A percentile compares a stretch with the other conserved stretches of the same genome.
Conservation (phyloP, 306 rosid genomes). For the Arachis hypogaea region DNA sequence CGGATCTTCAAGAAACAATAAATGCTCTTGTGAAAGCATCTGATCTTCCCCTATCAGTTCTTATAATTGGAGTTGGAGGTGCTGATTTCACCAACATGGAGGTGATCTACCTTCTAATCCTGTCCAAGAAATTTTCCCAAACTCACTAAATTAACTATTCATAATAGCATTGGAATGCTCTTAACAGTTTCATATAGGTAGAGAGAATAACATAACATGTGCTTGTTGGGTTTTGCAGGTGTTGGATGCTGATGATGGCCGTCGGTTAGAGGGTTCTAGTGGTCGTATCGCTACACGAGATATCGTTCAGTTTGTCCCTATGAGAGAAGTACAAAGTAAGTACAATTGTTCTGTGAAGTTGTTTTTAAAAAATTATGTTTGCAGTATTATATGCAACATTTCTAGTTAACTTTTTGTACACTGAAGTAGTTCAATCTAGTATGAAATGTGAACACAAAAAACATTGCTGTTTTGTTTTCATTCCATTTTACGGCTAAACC, state of each 20-base stretch:
- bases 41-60: constrained; percentile 84
- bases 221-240: constrained; percentile 46
- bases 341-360: neutral
- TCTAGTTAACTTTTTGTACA: too few relatives aligned
- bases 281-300: constrained; percentile 82
- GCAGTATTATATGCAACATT: too few relatives aligned
- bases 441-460: too few relatives aligned
- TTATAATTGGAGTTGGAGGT: constrained; percentile 83
- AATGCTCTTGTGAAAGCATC: constrained; percentile 81
- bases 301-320: constrained; percentile 84
- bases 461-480: too few relatives aligned
- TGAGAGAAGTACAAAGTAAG: constrained; percentile 78
- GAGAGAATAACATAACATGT: constrained; percentile 15
- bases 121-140: neutral
- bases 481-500: too few relatives aligned
- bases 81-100: constrained; percentile 86
- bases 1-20: constrained; percentile 87
- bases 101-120: constrained; percentile 44
- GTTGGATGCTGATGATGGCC: constrained; percentile 84
- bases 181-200: neutral
- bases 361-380: too few relatives aligned
- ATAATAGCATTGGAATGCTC: constrained; percentile 6
- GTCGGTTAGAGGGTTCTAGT: constrained; percentile 58
- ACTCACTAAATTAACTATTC: neutral
- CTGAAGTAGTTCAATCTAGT: too few relatives aligned